Percentiles rank a stretch among this genome's conserved stretches.
phyloP scores from a whole-genome alignment of 345 rosid genomes.

The Chamaenerion angustifolium region DNA sequence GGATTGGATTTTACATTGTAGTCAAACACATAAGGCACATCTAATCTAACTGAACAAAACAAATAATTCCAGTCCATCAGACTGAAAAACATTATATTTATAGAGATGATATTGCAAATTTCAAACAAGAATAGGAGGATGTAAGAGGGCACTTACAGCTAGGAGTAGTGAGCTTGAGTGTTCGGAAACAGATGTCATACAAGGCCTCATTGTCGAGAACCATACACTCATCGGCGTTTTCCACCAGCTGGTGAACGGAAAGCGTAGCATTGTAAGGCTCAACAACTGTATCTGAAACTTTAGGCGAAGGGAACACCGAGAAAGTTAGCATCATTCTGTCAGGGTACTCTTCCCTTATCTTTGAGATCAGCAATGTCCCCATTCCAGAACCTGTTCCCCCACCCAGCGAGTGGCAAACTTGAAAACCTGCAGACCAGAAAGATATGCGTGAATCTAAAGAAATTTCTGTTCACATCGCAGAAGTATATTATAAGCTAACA shows the following conservation, averaged over 20 bases:
- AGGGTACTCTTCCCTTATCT: slow-evolving; percentile 27
- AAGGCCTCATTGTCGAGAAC: slow-evolving; percentile 10
- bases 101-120: no score
- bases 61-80: no score
- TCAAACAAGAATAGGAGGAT: no score
- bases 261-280: slow-evolving; percentile 1
- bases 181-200: slow-evolving; percentile 26
- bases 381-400: slow-evolving; percentile 29
- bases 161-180: slow-evolving; percentile 8
- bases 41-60: neutral
- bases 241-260: slow-evolving; percentile 2
- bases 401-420: slow-evolving; percentile 25
- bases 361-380: slow-evolving; percentile 26
- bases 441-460: neutral
- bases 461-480: no score
- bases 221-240: slow-evolving; percentile 2
- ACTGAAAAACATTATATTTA: no score
- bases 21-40: neutral
- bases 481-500: no score
- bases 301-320: slow-evolving; percentile 23
- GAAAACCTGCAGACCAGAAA: slow-evolving; percentile 12
- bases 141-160: neutral
- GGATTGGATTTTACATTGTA: no score
- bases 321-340: slow-evolving; percentile 29
- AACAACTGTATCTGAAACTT: slow-evolving; percentile 17